Percentiles rank a stretch among this genome's conserved stretches.
Conservation (phyloP, 1,139 yeast species). For the Kodamaea alishanica region DNA sequence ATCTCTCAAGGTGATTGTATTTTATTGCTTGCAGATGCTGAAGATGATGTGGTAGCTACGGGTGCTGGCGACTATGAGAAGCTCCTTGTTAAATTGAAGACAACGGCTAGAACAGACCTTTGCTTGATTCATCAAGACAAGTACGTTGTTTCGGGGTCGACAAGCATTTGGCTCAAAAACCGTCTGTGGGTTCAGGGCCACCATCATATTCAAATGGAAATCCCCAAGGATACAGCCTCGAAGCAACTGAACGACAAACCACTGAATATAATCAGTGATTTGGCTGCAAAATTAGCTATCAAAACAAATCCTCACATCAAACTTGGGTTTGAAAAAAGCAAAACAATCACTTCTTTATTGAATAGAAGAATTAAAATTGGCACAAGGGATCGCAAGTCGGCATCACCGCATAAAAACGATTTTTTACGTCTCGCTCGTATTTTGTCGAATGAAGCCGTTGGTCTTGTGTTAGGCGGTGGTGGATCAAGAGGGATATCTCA, state of each 20-base stretch:
- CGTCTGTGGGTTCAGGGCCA: conserved; percentile 91
- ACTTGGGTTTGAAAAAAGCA: conserved; percentile 30
- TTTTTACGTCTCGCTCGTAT: conserved; percentile 86
- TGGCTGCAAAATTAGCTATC: conserved; percentile 37
- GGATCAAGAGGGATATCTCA: conserved; percentile 96
- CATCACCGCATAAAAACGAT: conserved; percentile 74
- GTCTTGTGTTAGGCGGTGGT: conserved; percentile 94
- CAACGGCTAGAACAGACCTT: conserved; percentile 86
- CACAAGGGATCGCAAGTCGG: conserved; percentile 25
- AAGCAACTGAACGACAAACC: conserved; percentile 15
- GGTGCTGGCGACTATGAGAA: conserved; percentile 84
- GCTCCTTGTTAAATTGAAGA: conserved; percentile 66
- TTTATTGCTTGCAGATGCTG: conserved; percentile 65
- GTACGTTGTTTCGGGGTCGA: conserved; percentile 78
- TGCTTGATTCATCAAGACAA: conserved; percentile 81
- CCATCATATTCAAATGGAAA: conserved; percentile 75
- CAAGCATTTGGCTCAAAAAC: conserved; percentile 78
- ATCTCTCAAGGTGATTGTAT: conserved; percentile 94
- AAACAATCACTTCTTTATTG: conserved; percentile 26
- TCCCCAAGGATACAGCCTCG: conserved; percentile 20
- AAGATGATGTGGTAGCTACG: conserved; percentile 56
- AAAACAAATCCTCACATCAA: conserved; percentile 35
- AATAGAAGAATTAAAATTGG: conserved; percentile 9
- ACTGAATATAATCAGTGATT: conserved; percentile 29
- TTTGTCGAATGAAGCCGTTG: conserved; percentile 89